phyloP scores from a whole-genome alignment of 768 basidiomycete genomes.

The Calvatia gigantea region DNA sequence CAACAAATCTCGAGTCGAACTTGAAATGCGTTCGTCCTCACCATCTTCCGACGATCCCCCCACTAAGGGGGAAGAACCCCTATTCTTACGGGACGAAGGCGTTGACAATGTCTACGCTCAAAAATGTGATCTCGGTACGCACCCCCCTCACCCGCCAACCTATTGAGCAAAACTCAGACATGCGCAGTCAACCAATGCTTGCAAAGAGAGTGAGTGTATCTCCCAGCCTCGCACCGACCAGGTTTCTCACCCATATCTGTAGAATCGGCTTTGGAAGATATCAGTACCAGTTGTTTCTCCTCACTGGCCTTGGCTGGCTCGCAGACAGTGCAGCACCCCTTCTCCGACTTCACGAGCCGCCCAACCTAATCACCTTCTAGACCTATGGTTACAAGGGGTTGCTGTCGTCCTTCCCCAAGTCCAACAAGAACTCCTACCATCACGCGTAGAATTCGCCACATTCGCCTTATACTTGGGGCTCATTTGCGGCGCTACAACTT shows the following conservation, averaged over 20 bases:
- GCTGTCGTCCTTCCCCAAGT: constrained; percentile 44
- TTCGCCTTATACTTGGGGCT: constrained; percentile 45
- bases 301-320: constrained; percentile 46
- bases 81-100: constrained; percentile 1
- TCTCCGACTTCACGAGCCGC: background rate
- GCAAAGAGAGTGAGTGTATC: constrained; percentile 37
- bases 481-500: constrained; percentile 44
- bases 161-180: background rate
- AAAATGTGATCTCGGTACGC: constrained; percentile 7
- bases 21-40: background rate
- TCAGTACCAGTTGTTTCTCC: constrained; percentile 42
- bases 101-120: constrained; percentile 7
- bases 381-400: constrained; percentile 46
- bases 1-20: background rate
- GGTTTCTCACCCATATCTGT: background rate
- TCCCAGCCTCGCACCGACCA: no score
- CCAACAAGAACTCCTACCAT: constrained; percentile 38
- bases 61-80: background rate
- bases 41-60: background rate
- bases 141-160: no score
- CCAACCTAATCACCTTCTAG: constrained; percentile 14
- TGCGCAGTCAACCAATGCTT: constrained; percentile 39
- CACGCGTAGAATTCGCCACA: constrained; percentile 41
- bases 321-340: constrained; percentile 38
- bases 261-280: constrained; percentile 51